Percentiles rank a stretch among this genome's conserved stretches.
These are phyloP conservation scores for Apiospora malaysiana DNA, from an alignment of 2,329 filamentous ascomycete species.

Conservation along the genomic window DNA sequence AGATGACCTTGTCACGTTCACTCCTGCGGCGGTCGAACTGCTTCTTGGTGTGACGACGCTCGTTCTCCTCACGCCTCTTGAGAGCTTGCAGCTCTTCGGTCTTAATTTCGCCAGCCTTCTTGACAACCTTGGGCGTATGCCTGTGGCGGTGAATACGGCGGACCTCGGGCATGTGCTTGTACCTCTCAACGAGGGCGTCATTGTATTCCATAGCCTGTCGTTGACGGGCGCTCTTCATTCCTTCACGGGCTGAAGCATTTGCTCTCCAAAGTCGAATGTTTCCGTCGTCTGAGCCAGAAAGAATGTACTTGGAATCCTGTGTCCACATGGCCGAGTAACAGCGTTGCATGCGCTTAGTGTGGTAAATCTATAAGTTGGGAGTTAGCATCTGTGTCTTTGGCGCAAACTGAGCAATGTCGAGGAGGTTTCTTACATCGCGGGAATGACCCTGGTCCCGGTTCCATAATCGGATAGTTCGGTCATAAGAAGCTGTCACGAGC, in stretches of 20 bases:
- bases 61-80: constrained; percentile 92
- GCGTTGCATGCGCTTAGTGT: constrained; percentile 97
- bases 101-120: constrained; percentile 97
- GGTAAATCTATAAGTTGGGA: constrained; percentile 59
- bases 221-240: constrained; percentile 84
- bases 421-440: constrained; percentile 66
- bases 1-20: constrained; percentile 92
- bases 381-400: background rate
- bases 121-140: constrained; percentile 89
- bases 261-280: constrained; percentile 91
- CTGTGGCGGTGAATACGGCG: constrained; percentile 88
- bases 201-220: constrained; percentile 93
- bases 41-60: constrained; percentile 88
- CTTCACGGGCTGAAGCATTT: constrained; percentile 81
- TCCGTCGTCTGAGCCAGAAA: constrained; percentile 84
- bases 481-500: constrained; percentile 86
- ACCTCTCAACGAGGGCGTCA: constrained; percentile 80
- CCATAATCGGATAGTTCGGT: constrained; percentile 88
- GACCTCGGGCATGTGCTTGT: constrained; percentile 96
- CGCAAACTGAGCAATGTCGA: background rate
- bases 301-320: constrained; percentile 85
- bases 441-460: constrained; percentile 80
- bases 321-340: constrained; percentile 69
- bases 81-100: constrained; percentile 83
- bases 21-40: constrained; percentile 73